phyloP scores from a whole-genome alignment of 179 eudicot genomes.

The Amaranthus tricolor region DNA sequence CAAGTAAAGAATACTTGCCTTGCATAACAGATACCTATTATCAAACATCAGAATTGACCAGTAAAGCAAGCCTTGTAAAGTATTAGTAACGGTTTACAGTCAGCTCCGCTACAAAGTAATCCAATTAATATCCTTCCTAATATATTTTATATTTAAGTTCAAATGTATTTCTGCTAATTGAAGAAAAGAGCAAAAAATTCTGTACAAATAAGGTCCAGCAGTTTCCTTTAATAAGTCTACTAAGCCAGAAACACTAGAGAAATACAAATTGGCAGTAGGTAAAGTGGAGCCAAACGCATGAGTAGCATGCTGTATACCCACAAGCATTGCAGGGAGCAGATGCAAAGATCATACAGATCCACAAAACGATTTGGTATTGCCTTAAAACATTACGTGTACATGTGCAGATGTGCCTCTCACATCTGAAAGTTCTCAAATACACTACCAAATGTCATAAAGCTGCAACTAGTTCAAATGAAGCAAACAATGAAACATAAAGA shows the following conservation, averaged over 20 bases:
- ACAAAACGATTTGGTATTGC: background rate
- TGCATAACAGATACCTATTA: background rate
- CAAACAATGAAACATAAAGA: conserved; percentile 7
- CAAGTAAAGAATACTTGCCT: background rate
- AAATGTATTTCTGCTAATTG: background rate
- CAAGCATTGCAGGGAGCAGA: background rate
- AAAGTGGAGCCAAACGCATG: too few relatives aligned
- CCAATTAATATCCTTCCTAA: background rate
- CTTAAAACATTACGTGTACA: background rate
- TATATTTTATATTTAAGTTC: background rate
- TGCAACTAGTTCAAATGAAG: conserved; percentile 10
- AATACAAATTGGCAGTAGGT: background rate
- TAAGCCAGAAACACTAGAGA: background rate
- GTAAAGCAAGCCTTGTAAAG: background rate
- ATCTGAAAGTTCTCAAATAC: background rate
- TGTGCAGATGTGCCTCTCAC: conserved; percentile 11
- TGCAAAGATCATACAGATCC: background rate
- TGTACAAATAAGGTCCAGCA: background rate
- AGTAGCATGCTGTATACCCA: background rate
- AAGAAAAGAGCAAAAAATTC: background rate
- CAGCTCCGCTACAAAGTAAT: background rate
- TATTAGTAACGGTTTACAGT: background rate
- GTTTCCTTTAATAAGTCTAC: background rate
- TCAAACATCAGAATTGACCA: background rate
- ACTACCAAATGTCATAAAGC: background rate